A percentile compares a stretch with the other conserved stretches of the same genome.
Conservation (phyloP, 768 basidiomycete genomes). For the Mycena epipterygia region DNA sequence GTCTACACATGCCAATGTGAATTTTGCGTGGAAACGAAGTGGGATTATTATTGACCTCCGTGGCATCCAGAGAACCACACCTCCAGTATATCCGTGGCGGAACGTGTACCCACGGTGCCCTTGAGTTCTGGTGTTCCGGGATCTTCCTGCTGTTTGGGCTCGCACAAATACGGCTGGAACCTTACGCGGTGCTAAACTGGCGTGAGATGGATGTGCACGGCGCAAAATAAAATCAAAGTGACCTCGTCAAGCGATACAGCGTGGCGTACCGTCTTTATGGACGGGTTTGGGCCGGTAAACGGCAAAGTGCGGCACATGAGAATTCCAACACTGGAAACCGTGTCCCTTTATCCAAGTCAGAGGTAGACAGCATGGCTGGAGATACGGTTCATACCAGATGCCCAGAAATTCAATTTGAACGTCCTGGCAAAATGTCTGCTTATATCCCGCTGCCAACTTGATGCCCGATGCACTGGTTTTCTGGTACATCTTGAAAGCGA, state of each 20-base stretch:
- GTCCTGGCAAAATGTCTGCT: conserved; percentile 75
- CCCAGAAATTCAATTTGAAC: conserved; percentile 86
- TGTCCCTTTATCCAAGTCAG: conserved; percentile 67
- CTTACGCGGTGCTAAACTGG: conserved; percentile 24
- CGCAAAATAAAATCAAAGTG: conserved; percentile 24
- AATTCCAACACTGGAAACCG: conserved; percentile 82
- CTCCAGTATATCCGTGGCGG: conserved; percentile 71
- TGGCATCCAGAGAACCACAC: conserved; percentile 89
- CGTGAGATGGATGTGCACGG: not conserved
- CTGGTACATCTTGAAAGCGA: conserved; percentile 83
- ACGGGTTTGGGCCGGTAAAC: conserved; percentile 72
- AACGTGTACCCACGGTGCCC: conserved; percentile 20
- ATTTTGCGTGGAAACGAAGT: no score
- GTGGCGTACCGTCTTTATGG: conserved; percentile 81
- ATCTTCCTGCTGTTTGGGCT: conserved; percentile 14
- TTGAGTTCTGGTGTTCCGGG: conserved; percentile 15
- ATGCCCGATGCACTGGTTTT: conserved; percentile 60
- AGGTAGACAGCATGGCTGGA: not conserved
- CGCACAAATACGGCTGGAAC: conserved; percentile 30
- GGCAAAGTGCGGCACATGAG: conserved; percentile 73
- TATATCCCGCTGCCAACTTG: conserved; percentile 73
- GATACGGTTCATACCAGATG: conserved; percentile 67
- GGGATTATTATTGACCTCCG: no score
- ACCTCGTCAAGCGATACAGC: conserved; percentile 86
- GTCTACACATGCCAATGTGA: conserved; percentile 55